phyloP scores from a whole-genome alignment of 225 moss, liverwort and hornwort species.

The Takakia lepidozioides region DNA sequence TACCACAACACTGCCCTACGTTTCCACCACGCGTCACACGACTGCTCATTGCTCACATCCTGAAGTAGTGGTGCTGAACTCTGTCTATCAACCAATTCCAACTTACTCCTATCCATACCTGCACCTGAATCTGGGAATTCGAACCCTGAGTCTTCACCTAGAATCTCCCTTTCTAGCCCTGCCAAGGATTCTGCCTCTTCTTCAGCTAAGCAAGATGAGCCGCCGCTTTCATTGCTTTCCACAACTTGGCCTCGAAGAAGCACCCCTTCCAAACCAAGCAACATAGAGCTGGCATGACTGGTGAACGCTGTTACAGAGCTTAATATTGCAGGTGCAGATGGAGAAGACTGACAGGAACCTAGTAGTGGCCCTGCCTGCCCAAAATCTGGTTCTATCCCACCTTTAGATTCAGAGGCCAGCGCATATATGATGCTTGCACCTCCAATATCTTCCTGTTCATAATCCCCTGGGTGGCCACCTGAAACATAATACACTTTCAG shows the following conservation, averaged over 20 bases:
- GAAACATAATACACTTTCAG: too few species aligned
- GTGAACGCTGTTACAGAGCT: too few species aligned
- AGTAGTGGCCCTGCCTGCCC: conserved; percentile 67
- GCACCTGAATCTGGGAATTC: conserved; percentile 36
- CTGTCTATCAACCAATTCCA: conserved; percentile 27
- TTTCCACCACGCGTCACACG: conserved; percentile 86
- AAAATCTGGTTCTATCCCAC: conserved; percentile 34
- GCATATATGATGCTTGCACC: conserved; percentile 36
- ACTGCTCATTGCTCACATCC: conserved; percentile 31
- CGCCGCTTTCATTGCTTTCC: conserved; percentile 33
- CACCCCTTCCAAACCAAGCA: conserved; percentile 54
- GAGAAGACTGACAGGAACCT: conserved; percentile 71
- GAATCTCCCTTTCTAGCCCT: conserved; percentile 64
- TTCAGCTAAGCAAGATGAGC: conserved; percentile 41
- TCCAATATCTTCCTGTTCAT: conserved; percentile 68
- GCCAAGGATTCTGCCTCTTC: conserved; percentile 52
- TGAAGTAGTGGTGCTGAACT: conserved; percentile 19
- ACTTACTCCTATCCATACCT: conserved; percentile 22
- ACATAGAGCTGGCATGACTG: conserved; percentile 44
- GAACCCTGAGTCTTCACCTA: conserved; percentile 67
- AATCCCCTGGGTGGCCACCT: conserved; percentile 29
- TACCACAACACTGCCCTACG: conserved; percentile 65
- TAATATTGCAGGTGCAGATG: conserved; percentile 66
- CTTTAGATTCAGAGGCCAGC: conserved; percentile 48
- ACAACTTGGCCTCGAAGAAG: conserved; percentile 31